A percentile compares a stretch with the other conserved stretches of the same genome.
Conservation (phyloP, 345 rosid genomes). For the Schrenkiella parvula region DNA sequence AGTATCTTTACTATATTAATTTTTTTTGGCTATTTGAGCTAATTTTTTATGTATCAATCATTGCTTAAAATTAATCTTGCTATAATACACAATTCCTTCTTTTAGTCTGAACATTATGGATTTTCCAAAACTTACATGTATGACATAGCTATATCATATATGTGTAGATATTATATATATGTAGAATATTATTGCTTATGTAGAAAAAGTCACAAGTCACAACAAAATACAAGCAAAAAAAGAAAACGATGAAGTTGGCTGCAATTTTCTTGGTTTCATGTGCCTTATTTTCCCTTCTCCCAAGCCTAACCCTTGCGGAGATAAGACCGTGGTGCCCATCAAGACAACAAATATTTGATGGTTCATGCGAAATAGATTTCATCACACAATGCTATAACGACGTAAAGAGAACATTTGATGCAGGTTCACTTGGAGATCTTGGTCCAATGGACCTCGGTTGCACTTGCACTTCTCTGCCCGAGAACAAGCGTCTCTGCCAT, state of each 20-base stretch:
- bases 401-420: background rate
- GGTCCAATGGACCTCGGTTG: conserved; percentile 11
- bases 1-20: too few species aligned
- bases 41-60: too few species aligned
- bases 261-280: background rate
- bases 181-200: background rate
- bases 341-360: conserved; percentile 10
- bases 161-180: background rate
- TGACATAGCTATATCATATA: background rate
- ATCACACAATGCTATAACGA: conserved; percentile 14
- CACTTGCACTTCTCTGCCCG: conserved; percentile 18
- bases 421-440: background rate
- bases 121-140: background rate
- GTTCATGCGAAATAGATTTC: conserved; percentile 1
- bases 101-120: background rate
- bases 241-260: background rate
- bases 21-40: too few species aligned
- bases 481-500: conserved; percentile 11
- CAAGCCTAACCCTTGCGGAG: background rate
- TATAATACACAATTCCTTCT: too few species aligned
- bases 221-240: background rate
- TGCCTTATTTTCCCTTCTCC: background rate
- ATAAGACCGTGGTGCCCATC: conserved; percentile 27
- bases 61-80: too few species aligned
- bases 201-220: background rate